Evolutionary conservation across 2,329 filamentous ascomycete genomes (phyloP).

Genomic region (Pseudocercospora ulei): DNA sequence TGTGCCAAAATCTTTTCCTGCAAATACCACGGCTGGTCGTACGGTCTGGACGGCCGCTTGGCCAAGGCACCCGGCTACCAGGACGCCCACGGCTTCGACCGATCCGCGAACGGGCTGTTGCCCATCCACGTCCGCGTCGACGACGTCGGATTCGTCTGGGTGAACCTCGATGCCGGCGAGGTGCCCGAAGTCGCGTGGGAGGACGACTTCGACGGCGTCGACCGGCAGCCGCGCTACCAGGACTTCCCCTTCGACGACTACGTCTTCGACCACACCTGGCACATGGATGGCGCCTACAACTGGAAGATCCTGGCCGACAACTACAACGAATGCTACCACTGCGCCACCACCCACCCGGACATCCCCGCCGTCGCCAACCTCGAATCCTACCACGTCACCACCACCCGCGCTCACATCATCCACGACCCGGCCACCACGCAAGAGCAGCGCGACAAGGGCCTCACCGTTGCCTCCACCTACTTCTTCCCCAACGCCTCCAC

Average conservation of each 20-base stretch:
- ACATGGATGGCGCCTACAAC: constrained; percentile 50
- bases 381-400: constrained; percentile 47
- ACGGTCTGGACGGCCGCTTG: constrained; percentile 49
- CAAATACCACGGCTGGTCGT: constrained; percentile 56
- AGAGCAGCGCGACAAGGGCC: constrained; percentile 43
- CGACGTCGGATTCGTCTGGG: constrained; percentile 49
- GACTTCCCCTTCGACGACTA: constrained; percentile 47
- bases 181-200: constrained; percentile 45
- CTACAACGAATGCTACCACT: constrained; percentile 60
- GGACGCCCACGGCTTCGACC: constrained; percentile 49
- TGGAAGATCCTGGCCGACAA: constrained; percentile 55
- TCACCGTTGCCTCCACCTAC: constrained; percentile 43
- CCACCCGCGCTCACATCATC: constrained; percentile 43
- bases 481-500: constrained; percentile 47
- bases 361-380: constrained; percentile 50
- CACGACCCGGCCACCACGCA: constrained; percentile 41
- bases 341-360: constrained; percentile 51
- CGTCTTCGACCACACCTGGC: constrained; percentile 49
- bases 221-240: constrained; percentile 40
- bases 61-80: constrained; percentile 54
- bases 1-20: constrained; percentile 48
- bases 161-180: constrained; percentile 46
- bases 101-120: constrained; percentile 48
- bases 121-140: constrained; percentile 49
- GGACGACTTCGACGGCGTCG: constrained; percentile 45